Percentiles rank a stretch among this genome's conserved stretches.
Evolutionary conservation across 441 rosid species (phyloP).

Genomic region (Arabidopsis lyrata): DNA sequence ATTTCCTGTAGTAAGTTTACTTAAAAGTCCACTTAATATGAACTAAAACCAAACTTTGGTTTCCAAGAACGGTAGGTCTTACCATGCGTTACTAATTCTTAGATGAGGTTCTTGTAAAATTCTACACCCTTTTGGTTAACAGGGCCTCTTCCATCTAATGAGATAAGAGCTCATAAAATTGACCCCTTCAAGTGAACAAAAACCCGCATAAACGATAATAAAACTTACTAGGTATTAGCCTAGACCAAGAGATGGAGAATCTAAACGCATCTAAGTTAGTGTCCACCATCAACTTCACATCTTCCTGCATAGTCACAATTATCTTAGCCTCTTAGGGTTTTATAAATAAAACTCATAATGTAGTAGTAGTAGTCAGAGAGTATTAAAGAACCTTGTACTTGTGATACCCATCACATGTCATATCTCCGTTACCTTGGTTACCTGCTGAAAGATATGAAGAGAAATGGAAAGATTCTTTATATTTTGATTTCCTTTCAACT

Average conservation of each 20-base stretch:
- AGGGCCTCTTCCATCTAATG: constrained; percentile 66
- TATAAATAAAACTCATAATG: neutral
- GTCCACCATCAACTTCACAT: constrained; percentile 23
- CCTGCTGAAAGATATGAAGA: too few species aligned
- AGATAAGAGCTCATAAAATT: neutral
- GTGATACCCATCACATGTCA: neutral
- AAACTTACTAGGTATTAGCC: constrained; percentile 67
- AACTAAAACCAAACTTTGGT: neutral
- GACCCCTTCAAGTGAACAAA: neutral
- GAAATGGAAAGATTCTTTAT: too few species aligned
- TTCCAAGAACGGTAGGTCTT: neutral
- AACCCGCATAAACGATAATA: too few species aligned
- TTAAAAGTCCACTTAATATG: neutral
- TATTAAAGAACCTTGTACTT: neutral
- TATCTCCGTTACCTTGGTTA: neutral
- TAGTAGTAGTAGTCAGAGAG: neutral
- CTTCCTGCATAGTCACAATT: neutral
- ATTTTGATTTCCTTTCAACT: too few species aligned
- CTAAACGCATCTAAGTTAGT: constrained; percentile 67
- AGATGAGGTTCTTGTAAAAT: constrained; percentile 63
- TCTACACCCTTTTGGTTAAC: constrained; percentile 62
- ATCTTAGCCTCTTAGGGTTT: neutral
- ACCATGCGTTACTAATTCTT: constrained; percentile 60
- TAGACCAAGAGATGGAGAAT: constrained; percentile 80
- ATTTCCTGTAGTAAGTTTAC: constrained; percentile 50